Evolutionary conservation across 371 early-diverging fungal genomes (phyloP), one percentile per base, ranked within the genome.

Genomic region (Coemansia sp.): DNA sequence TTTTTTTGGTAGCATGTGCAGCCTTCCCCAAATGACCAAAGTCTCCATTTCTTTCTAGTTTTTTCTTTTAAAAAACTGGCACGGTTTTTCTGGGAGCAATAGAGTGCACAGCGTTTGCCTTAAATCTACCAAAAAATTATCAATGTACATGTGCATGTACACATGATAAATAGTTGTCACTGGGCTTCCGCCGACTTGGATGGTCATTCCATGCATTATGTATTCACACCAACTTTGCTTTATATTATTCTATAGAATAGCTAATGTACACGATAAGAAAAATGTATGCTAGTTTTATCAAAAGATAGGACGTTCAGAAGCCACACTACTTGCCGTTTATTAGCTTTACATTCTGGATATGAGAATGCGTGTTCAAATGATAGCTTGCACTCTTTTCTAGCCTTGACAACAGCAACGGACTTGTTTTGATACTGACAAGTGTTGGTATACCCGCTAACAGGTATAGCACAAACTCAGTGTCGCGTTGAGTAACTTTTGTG

Each of bases 381-480:
- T n/a, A 0, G 7, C 1, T 42, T 16, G n/a, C n/a, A 8, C 42
- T n/a, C n/a, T 26, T 25, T 14, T 42, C 26, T 1, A 59, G 23
- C 28, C 11, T 23, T 16, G 26, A 11, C 7, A n/a, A 14, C 23
- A 54, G 26, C 12, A 53, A 5, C 3, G 64, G 55, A 1, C 42
- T 26, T 2, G 28, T 9, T 5, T 42, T 53, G 11, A 63, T 39
- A 3, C 40, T 28, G 14, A 4, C 7, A 2, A 63, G 26, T 2
- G 42, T 14, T 18, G 9, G 21, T 11, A 18, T 54, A 5, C 53
- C 20, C 2, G 16, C 16, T 5, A 54, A 9, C n/a, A 63, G 12
- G n/a, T 63, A 63, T 9, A 63, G 25, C 20, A 63, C 42, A 54
- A 63, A 63, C 42, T 14, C 28, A 4, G 18, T 26, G 26, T 63